These are phyloP conservation scores for Neurospora terricola DNA, from an alignment of 495 filamentous ascomycete genomes.

Conservation along the genomic window DNA sequence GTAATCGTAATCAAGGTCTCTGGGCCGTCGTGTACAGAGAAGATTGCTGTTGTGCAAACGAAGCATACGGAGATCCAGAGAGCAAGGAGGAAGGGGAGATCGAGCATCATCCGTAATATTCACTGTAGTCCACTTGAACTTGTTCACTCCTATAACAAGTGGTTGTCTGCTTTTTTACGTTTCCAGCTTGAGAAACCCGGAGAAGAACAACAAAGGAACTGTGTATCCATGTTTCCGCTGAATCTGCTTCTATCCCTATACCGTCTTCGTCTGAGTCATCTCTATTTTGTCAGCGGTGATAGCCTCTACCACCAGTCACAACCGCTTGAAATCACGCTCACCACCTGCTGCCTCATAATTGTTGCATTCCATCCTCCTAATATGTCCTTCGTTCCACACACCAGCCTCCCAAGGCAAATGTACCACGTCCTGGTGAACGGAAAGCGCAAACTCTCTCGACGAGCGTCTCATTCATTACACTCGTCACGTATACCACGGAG, in stretches of 20 bases:
- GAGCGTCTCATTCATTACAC: too few species aligned
- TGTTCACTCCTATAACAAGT: not conserved
- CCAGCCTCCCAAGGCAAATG: not conserved
- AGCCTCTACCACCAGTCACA: not conserved
- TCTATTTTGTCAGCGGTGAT: not conserved
- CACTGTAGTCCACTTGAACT: not conserved
- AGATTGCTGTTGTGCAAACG: not conserved
- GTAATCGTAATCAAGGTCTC: too few species aligned
- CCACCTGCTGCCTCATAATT: not conserved
- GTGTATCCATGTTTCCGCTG: not conserved
- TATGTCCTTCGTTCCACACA: not conserved
- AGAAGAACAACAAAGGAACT: not conserved
- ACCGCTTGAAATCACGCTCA: not conserved
- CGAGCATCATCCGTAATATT: not conserved
- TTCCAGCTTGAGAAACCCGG: not conserved
- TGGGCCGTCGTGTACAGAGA: too few species aligned
- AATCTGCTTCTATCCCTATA: not conserved
- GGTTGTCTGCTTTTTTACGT: not conserved
- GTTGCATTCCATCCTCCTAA: not conserved
- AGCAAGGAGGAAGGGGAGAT: not conserved
- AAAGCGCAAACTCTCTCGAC: not conserved
- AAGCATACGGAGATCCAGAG: not conserved
- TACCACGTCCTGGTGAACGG: not conserved
- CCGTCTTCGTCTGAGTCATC: not conserved
- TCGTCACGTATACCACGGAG: too few species aligned